Evolutionary conservation across 192 early-diverging fungal genomes (phyloP), one percentile per base, ranked within the genome.

Genomic region (Irineochytrium annulatum): DNA sequence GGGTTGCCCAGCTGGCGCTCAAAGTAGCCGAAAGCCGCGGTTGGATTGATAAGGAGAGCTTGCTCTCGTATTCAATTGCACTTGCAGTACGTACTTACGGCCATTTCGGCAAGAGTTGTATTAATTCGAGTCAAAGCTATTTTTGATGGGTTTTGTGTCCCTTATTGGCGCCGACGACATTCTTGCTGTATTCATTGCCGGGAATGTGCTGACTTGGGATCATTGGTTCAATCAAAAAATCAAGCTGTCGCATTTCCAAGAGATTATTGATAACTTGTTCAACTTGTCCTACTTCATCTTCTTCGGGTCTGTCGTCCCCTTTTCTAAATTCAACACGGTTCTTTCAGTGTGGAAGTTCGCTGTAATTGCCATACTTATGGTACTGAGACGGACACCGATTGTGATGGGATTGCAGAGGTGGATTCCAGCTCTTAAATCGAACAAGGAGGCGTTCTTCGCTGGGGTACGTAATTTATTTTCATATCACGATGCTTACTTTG

Each of bases 211-310:
- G 31, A 63, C 52, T 16, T 72, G 60, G 60, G 92, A 97, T 51
- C 53, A 43, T 46, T 97, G 92, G 92, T 95, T 92, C 67, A 82
- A 85, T 35, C 68, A 89, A 24, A 87, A 92, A 57, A 84, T 87
- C 19, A 76, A 89, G 30, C 87, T 89, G 44, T 85, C 89, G 0
- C 86, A 91, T 22, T 78, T 96, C 27, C 93, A 96, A 72, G 92
- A 95, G 69, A 87, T 89, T 1, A 80, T 98, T 43, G 93, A 94
- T 62, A 86, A 82, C 67, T 69, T 98, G 60, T 65, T 96, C 35
- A 95, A 93, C 69, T 70, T 91, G 59, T 71, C 89, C 2, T 88
- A 91, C 39, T 98, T 98, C 74, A 81, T 96, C 19, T 97, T 88
- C 58, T 86, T 92, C 73, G 91, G 90, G 24, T 69, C 87, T 6